Percentiles rank a stretch among this genome's conserved stretches.
Conservation (phyloP, 2,329 filamentous ascomycete genomes). For the Colletotrichum viniferum region DNA sequence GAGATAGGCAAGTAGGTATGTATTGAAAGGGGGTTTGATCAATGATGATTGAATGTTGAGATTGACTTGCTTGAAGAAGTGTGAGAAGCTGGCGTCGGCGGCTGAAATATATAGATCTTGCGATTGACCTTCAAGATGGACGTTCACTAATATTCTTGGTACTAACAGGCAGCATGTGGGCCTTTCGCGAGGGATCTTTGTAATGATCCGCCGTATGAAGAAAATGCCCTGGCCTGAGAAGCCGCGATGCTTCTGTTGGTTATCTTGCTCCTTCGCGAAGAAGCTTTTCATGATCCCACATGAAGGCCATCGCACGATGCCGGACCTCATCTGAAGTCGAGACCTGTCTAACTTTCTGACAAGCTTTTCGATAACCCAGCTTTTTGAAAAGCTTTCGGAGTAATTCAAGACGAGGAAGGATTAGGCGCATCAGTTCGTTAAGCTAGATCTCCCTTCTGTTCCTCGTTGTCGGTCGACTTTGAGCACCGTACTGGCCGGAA, state of each 20-base stretch:
- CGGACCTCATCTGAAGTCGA: neutral
- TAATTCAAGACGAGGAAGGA: neutral
- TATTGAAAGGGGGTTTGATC: neutral
- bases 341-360: neutral
- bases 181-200: neutral
- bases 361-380: neutral
- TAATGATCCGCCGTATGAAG: neutral
- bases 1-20: neutral
- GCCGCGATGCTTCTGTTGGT: neutral
- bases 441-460: neutral
- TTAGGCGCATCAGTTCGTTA: neutral
- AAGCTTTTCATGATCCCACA: neutral
- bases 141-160: neutral
- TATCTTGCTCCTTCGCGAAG: neutral
- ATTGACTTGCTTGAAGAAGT: neutral
- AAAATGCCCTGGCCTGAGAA: accelerated
- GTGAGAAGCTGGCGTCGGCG: neutral
- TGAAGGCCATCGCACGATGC: neutral
- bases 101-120: neutral
- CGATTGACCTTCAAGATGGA: neutral
- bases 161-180: neutral
- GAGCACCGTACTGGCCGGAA: neutral
- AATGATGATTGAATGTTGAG: accelerated
- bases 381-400: neutral
- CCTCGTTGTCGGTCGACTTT: neutral